Evolutionary conservation across 2,329 filamentous ascomycete genomes (phyloP).

Genomic region (Aspergillus bombycis): DNA sequence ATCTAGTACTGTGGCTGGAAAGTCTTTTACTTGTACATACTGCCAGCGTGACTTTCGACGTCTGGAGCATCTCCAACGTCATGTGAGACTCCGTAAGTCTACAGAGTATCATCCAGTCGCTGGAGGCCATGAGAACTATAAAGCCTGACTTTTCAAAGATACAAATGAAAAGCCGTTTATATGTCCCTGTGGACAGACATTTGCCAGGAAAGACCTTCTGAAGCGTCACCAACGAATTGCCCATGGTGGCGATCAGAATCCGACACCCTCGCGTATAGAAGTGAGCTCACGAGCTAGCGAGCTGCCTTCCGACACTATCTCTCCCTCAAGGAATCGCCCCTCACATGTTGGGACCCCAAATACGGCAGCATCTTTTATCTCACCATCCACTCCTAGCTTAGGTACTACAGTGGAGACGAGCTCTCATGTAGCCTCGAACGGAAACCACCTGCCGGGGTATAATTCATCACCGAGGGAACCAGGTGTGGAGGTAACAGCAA

Average conservation of each 20-base stretch:
- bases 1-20: background rate
- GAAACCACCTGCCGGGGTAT: background rate
- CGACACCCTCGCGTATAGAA: background rate
- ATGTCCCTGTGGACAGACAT: slow-evolving; percentile 17
- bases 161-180: slow-evolving; percentile 21
- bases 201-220: slow-evolving; percentile 18
- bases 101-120: background rate
- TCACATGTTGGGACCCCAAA: background rate
- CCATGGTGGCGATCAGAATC: background rate
- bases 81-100: slow-evolving; percentile 17
- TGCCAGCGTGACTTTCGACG: slow-evolving; percentile 16
- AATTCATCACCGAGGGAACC: background rate
- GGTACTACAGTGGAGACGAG: background rate
- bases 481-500: background rate
- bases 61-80: slow-evolving; percentile 18
- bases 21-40: slow-evolving; percentile 9
- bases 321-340: background rate
- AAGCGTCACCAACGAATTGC: slow-evolving; percentile 17
- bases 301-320: background rate
- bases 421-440: background rate
- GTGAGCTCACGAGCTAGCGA: background rate
- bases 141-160: slow-evolving; percentile 9
- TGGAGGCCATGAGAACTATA: background rate
- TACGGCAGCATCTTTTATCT: background rate
- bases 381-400: background rate